Evolutionary conservation across 257 asterid species (phyloP), one percentile per base, ranked within the genome.

Genomic region (Paulownia fortunei): DNA sequence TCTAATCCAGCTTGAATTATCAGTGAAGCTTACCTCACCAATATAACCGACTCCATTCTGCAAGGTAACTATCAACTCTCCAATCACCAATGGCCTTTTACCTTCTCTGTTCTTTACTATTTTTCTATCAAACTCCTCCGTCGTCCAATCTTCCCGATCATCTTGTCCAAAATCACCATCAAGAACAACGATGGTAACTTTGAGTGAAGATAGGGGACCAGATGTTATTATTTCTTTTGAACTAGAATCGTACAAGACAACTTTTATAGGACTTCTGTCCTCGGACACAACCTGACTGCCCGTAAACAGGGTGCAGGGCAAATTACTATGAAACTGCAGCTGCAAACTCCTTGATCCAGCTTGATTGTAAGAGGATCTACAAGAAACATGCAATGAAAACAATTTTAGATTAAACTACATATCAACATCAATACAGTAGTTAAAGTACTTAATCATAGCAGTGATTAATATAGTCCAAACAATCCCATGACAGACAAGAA

Each of bases 1-100:
- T 81, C 97, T 89, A 32, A 74, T 78, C 99, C 99, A 95, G 84
- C 98, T 93, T 2, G 98, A 93, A 76, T 95, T 95, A 76, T 95
- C 99, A 0, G 99, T 93, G 79, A 95, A 88, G 82, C 75, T 79
- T 65, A 93, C 32, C 21, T 95, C 92, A 6, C 90, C 90, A 18
- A 93, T 21, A 80, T 63, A 72, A 13, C 96, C 99, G 1, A 93
- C 89, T 3, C 99, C 99, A 42, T 85, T 80, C 69, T 74, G 87
- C 83, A 95, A 85, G 34, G 78, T 46, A 42, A 95, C 81, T 16
- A 37, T 70, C 72, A 76, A 63, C 59, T 88, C 90, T 49, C 98
- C 99, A 1, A 93, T 84, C 59, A 93, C 74, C 76, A 95, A 82
- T 1, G 99, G 99, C 83, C 99, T 82, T 81, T 77, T 91, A 37